A percentile compares a stretch with the other conserved stretches of the same genome.
phyloP scores from a whole-genome alignment of 768 basidiomycete species.

The Trametes meyenii region DNA sequence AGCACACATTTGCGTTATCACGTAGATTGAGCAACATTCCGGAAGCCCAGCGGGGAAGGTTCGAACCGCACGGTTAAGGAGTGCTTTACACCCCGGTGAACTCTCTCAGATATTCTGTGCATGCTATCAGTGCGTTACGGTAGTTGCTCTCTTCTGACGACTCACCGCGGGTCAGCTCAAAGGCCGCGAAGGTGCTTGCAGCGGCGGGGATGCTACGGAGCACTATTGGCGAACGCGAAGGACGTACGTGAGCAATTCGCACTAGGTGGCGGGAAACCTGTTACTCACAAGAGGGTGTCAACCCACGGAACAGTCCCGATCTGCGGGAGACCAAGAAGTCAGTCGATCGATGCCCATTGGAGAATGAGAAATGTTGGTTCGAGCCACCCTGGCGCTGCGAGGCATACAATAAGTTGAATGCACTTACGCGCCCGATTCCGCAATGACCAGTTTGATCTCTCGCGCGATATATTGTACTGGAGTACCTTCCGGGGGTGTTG shows the following conservation, averaged over 20 bases:
- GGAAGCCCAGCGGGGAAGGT: no score
- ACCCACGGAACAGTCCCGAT: constrained; percentile 68
- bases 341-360: background rate
- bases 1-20: no score
- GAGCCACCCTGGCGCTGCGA: no score
- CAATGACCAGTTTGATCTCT: constrained; percentile 68
- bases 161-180: constrained; percentile 78
- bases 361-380: no score
- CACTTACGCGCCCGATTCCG: constrained; percentile 74
- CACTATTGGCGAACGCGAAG: constrained; percentile 41
- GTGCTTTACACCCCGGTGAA: constrained; percentile 33
- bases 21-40: no score
- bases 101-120: constrained; percentile 36
- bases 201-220: constrained; percentile 88
- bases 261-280: no score
- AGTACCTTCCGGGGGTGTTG: constrained; percentile 70
- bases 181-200: constrained; percentile 87
- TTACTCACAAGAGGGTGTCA: constrained; percentile 74
- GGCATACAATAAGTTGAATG: no score
- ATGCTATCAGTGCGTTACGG: background rate
- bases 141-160: background rate
- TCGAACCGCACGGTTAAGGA: no score
- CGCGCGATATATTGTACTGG: constrained; percentile 75
- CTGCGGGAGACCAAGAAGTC: constrained; percentile 36
- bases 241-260: background rate